Conservation (phyloP, 176 grass and related monocot genomes). For the Avena sativa region DNA sequence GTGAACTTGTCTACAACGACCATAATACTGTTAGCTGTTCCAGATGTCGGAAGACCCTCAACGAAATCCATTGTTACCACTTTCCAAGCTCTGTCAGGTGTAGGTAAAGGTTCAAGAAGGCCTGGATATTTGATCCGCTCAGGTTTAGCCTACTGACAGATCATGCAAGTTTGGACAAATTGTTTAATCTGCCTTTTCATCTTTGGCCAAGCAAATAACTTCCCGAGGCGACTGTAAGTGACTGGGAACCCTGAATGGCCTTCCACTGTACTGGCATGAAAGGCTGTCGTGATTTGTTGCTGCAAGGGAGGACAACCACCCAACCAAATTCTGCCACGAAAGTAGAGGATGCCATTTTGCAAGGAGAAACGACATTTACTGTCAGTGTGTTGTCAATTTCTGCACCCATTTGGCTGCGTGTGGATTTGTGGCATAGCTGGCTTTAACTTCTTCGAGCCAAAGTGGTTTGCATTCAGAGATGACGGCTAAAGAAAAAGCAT, state of each 20-base stretch:
- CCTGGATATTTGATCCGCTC: no score
- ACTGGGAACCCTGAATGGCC: neutral
- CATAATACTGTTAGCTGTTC: neutral
- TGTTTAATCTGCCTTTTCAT: neutral
- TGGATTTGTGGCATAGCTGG: rapidly evolving
- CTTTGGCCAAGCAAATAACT: neutral
- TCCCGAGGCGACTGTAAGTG: neutral
- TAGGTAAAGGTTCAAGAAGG: neutral
- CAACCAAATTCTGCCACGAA: neutral
- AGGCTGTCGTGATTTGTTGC: neutral
- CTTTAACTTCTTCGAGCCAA: neutral
- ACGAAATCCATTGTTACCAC: neutral
- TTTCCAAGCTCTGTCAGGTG: neutral
- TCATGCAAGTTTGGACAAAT: neutral
- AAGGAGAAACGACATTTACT: neutral
- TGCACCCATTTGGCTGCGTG: neutral
- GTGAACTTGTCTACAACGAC: neutral
- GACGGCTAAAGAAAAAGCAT: rapidly evolving
- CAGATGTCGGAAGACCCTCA: neutral
- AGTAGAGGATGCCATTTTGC: rapidly evolving
- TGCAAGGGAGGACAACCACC: rapidly evolving
- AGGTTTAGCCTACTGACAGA: neutral
- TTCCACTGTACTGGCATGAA: neutral
- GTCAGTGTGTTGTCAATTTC: neutral
- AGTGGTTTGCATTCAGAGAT: neutral